Base-by-base conservation (phyloP, 2,329 filamentous ascomycete species). In the Claviceps quebecensis region DNA sequence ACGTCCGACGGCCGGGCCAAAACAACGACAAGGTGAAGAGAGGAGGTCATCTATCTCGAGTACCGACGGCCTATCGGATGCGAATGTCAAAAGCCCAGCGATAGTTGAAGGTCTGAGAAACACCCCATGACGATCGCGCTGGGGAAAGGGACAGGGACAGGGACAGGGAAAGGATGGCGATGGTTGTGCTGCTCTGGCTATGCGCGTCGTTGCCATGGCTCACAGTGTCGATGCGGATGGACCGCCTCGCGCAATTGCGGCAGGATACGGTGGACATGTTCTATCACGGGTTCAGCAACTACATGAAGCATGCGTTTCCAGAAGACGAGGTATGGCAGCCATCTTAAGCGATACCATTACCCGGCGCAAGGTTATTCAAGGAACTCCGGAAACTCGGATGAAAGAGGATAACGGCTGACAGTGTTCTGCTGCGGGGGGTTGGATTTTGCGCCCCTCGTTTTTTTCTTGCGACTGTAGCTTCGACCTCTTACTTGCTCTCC, bases 251-350 rank as follows among this genome's bases (percentile, higher is more conserved):
- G 47, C 69, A 75, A 58, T 65, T 84, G 60, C 74, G 80, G 50
- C 72, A 71, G 56, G 75, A 81, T 53, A 81, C 80, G 11, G 77
- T 81, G 53, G 76, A 87, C 59, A 88, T 97, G 77, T 97, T 97
- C 72, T 95, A 95, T 67, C 93, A 98, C 73, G 93, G 93, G 54
- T 97, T 83, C 71, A 83, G 90, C 69, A 95, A 91, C 67, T 98
- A 98, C 72, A 93, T 96, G 83, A 71, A 79, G 57, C 76, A 95
- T 67, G 93, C 90, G 53, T 98, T 96, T 63, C 93, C 93, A 13
- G 93, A 97, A 67, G 93, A 98, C 63, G 93, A 93, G 77, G 80
- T 82, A 54, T 39, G 60, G 14, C 11, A 38, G 19, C 17, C 23
- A 40, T 23, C 41, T 16, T 17, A 17, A 47, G 14, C 29, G 36